phyloP scores from a whole-genome alignment of 257 asterid genomes.

The Perilla frutescens region DNA sequence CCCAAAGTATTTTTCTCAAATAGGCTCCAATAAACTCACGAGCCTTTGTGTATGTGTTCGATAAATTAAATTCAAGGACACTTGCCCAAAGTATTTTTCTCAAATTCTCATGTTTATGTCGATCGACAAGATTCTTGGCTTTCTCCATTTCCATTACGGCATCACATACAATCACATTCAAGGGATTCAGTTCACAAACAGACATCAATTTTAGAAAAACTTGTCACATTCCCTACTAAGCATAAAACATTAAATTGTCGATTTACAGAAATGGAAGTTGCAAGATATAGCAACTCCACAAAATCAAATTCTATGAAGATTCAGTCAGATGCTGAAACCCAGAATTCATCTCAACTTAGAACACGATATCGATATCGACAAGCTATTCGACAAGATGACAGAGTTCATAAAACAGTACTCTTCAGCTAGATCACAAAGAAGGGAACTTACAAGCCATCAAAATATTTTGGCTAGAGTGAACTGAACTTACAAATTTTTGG shows the following conservation, averaged over 20 bases:
- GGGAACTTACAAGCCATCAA: slow-evolving; percentile 21
- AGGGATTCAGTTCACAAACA: background rate
- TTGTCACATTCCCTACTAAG: background rate
- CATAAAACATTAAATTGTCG: background rate
- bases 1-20: no score
- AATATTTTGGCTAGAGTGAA: background rate
- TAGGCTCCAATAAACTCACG: no score
- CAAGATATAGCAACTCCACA: slow-evolving; percentile 5
- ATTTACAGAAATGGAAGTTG: background rate
- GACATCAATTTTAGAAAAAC: background rate
- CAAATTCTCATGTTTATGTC: no score
- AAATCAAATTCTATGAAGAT: background rate
- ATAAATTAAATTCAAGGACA: no score
- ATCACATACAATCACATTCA: no score
- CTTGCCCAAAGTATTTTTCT: no score
- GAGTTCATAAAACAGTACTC: background rate
- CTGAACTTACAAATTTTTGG: slow-evolving; percentile 54
- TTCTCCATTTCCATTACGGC: no score
- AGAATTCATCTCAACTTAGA: background rate
- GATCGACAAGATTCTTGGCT: no score
- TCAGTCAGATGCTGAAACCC: background rate
- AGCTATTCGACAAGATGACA: background rate
- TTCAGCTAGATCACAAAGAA: slow-evolving; percentile 5
- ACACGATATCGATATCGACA: background rate
- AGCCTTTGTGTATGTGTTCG: no score